phyloP scores from a whole-genome alignment of 306 rosid genomes.

The Citrullus colocynthis region DNA sequence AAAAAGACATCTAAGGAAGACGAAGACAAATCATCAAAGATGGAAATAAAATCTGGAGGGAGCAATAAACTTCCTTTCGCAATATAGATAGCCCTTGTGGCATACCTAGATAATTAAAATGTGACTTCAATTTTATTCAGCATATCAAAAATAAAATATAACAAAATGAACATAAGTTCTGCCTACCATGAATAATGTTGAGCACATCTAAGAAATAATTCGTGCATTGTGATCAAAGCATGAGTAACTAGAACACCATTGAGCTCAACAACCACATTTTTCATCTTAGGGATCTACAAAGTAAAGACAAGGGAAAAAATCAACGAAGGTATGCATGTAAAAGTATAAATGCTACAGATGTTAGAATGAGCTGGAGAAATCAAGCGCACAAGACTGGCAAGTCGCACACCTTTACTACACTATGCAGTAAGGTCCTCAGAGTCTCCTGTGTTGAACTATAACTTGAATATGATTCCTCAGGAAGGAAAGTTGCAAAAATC shows the following conservation, averaged over 20 bases:
- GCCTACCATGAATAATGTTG: constrained; percentile 95
- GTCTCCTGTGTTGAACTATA: constrained; percentile 90
- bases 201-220: constrained; percentile 64
- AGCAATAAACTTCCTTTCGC: constrained; percentile 96
- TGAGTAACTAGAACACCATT: constrained; percentile 86
- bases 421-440: constrained; percentile 76
- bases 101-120: constrained; percentile 51
- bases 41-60: constrained; percentile 93
- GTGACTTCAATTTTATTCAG: constrained; percentile 10
- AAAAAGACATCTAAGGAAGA: constrained; percentile 95
- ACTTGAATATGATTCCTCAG: constrained; percentile 73
- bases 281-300: constrained; percentile 73
- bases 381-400: background rate
- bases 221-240: constrained; percentile 82
- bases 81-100: constrained; percentile 89
- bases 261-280: constrained; percentile 80
- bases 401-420: constrained; percentile 74
- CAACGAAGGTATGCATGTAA: background rate
- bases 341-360: background rate
- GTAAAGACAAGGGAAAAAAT: constrained; percentile 1
- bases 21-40: constrained; percentile 87
- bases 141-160: background rate
- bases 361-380: background rate
- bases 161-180: constrained; percentile 4
- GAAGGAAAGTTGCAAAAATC: constrained; percentile 81